These are phyloP conservation scores for Lactarius hatsudake DNA, from an alignment of 768 basidiomycete species.

Conservation along the genomic window DNA sequence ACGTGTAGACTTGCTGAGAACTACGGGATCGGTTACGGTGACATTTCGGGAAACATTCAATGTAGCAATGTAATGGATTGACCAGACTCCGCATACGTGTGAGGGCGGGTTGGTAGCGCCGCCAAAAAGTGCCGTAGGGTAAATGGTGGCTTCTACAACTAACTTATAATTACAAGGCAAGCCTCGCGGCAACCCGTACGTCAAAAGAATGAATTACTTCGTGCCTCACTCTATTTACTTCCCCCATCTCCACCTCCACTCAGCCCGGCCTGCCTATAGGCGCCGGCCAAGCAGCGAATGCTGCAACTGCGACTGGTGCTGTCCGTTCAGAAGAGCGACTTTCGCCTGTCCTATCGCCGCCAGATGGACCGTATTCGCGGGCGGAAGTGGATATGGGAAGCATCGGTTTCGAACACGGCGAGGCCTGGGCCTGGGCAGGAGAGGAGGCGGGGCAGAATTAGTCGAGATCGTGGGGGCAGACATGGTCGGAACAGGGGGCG, in stretches of 20 bases:
- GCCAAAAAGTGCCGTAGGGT: too few species aligned
- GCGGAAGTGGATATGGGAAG: background rate
- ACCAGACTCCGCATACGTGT: too few species aligned
- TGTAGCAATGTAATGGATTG: too few species aligned
- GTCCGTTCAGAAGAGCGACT: slow-evolving; percentile 4
- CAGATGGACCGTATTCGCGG: background rate
- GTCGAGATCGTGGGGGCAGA: background rate
- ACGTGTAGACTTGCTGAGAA: too few species aligned
- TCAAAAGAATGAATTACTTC: too few species aligned
- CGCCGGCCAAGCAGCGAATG: background rate
- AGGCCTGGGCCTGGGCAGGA: background rate
- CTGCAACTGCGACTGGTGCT: background rate
- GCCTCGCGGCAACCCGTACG: too few species aligned
- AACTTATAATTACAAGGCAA: too few species aligned
- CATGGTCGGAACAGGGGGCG: too few species aligned
- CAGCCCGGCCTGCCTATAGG: background rate
- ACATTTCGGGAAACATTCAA: too few species aligned
- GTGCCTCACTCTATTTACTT: background rate
- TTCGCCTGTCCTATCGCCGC: slow-evolving; percentile 12
- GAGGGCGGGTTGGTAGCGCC: too few species aligned
- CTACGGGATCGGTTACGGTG: too few species aligned
- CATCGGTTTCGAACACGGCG: background rate
- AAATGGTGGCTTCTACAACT: too few species aligned
- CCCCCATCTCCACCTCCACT: background rate
- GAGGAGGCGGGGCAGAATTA: background rate